phyloP scores from a whole-genome alignment of 1,139 yeast species.

The Yamadazyma diddensiae region DNA sequence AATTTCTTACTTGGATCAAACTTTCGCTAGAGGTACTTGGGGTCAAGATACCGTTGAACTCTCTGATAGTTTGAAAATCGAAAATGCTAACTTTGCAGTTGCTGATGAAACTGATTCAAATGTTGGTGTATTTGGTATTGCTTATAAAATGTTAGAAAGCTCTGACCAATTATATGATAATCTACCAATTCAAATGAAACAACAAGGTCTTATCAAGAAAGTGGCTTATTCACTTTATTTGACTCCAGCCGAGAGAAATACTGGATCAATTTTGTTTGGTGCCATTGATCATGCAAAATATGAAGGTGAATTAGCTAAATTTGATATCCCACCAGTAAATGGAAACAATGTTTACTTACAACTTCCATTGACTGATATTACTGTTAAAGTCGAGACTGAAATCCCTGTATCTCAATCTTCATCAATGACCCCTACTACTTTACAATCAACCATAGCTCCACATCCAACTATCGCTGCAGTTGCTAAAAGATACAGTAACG shows the following conservation, averaged over 20 bases:
- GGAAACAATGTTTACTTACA: constrained; percentile 19
- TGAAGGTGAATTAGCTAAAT: constrained; percentile 36
- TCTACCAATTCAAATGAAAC: constrained; percentile 49
- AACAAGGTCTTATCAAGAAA: constrained; percentile 47
- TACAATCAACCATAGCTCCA: constrained; percentile 8
- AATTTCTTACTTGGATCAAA: constrained; percentile 31
- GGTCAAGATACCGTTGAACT: constrained; percentile 51
- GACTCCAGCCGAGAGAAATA: constrained; percentile 33
- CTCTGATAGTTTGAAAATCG: constrained; percentile 24
- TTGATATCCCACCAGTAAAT: constrained; percentile 18
- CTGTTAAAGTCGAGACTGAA: constrained; percentile 7
- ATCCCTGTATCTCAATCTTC: constrained; percentile 8
- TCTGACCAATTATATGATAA: constrained; percentile 13
- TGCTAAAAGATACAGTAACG: background rate
- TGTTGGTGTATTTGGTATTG: constrained; percentile 63
- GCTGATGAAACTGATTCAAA: constrained; percentile 52
- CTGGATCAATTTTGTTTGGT: constrained; percentile 55
- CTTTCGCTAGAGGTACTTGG: constrained; percentile 45
- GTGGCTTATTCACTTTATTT: constrained; percentile 55
- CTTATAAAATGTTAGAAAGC: constrained; percentile 27
- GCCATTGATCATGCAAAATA: constrained; percentile 56
- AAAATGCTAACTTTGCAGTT: constrained; percentile 50
- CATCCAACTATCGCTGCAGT: constrained; percentile 17
- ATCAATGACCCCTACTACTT: constrained; percentile 10
- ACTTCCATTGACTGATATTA: constrained; percentile 20